These are phyloP conservation scores for Fusarium annulatum DNA, from an alignment of 2,329 filamentous ascomycete genomes.

Conservation along the genomic window DNA sequence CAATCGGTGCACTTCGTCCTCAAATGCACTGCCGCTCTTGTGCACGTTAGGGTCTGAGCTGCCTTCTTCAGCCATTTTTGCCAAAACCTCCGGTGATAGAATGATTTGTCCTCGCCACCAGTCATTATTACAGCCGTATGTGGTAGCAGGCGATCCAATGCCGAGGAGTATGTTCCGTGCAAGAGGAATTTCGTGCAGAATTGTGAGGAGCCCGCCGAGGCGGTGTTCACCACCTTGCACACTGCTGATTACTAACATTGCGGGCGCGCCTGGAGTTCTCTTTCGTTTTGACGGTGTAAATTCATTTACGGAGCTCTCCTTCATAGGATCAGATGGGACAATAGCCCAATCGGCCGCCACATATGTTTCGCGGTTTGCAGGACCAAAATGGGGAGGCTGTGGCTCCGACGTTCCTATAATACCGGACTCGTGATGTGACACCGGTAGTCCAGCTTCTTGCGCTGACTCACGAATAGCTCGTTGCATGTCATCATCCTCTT, in stretches of 20 bases:
- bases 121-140: slow-evolving; percentile 66
- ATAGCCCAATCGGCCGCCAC: slow-evolving; percentile 69
- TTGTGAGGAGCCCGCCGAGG: slow-evolving; percentile 66
- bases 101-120: slow-evolving; percentile 73
- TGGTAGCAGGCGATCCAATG: slow-evolving; percentile 53
- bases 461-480: slow-evolving; percentile 67
- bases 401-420: slow-evolving; percentile 55
- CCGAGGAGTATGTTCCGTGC: slow-evolving; percentile 66
- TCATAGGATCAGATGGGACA: slow-evolving; percentile 56
- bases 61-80: slow-evolving; percentile 47
- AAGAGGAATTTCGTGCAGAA: slow-evolving; percentile 69
- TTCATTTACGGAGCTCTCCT: slow-evolving; percentile 31
- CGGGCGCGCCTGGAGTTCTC: slow-evolving; percentile 57
- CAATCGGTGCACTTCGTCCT: slow-evolving; percentile 69
- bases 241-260: slow-evolving; percentile 59
- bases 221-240: slow-evolving; percentile 53
- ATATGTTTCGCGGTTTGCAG: slow-evolving; percentile 67
- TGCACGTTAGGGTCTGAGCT: slow-evolving; percentile 44
- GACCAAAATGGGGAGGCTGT: slow-evolving; percentile 66
- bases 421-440: slow-evolving; percentile 62
- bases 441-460: slow-evolving; percentile 60
- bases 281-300: slow-evolving; percentile 57
- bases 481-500: slow-evolving; percentile 67
- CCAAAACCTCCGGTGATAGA: slow-evolving; percentile 52
- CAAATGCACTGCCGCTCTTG: slow-evolving; percentile 51